Evolutionary conservation across 768 basidiomycete species (phyloP).

Genomic region (Leccinum disarticulatum): DNA sequence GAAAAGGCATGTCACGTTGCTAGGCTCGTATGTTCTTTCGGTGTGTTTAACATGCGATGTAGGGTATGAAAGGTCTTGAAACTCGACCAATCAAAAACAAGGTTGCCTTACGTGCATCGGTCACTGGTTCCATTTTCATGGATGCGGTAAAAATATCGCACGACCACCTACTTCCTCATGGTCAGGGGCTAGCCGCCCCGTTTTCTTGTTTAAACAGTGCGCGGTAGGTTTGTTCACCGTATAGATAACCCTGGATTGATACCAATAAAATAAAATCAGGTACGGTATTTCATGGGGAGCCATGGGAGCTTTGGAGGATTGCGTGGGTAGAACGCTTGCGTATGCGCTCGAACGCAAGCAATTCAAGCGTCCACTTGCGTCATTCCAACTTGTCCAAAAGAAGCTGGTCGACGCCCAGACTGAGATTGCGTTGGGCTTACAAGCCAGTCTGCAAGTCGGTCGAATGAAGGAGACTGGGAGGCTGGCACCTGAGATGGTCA

Average conservation of each 20-base stretch:
- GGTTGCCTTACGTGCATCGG: slow-evolving; percentile 80
- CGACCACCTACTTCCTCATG: slow-evolving; percentile 74
- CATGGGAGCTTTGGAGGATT: slow-evolving; percentile 95
- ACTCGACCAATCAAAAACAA: slow-evolving; percentile 93
- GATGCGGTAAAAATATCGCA: slow-evolving; percentile 80
- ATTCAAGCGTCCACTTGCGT: slow-evolving; percentile 85
- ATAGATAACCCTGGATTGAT: not conserved
- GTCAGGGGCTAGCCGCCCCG: slow-evolving; percentile 75
- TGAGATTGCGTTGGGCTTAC: slow-evolving; percentile 76
- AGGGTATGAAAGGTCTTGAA: slow-evolving; percentile 81
- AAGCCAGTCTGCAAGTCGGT: slow-evolving; percentile 77
- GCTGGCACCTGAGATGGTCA: slow-evolving; percentile 89
- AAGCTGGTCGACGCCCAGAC: slow-evolving; percentile 94
- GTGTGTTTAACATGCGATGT: not conserved
- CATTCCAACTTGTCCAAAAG: slow-evolving; percentile 98
- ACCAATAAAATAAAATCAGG: slow-evolving; percentile 32
- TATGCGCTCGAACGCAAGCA: slow-evolving; percentile 91
- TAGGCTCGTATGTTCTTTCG: not conserved
- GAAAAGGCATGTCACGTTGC: slow-evolving; percentile 62
- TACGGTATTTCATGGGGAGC: slow-evolving; percentile 94
- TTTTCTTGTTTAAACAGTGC: slow-evolving; percentile 95
- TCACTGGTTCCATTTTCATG: slow-evolving; percentile 89
- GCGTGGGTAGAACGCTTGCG: slow-evolving; percentile 68
- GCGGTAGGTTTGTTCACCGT: slow-evolving; percentile 38
- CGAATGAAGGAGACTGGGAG: slow-evolving; percentile 79